phyloP scores from a whole-genome alignment of 1,139 yeast species.

The Kodamaea sp. region DNA sequence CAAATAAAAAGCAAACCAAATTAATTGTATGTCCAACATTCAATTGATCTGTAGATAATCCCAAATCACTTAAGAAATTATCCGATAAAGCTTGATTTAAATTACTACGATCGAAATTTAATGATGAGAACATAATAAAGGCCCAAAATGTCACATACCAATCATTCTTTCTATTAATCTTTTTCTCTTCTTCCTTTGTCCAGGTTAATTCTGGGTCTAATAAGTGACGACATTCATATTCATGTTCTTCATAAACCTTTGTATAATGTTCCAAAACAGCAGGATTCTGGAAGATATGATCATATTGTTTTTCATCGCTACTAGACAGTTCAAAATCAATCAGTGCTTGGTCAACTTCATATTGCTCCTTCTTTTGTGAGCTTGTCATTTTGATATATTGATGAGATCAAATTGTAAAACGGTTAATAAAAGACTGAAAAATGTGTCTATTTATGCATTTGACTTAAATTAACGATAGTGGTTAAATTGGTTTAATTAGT shows the following conservation, averaged over 20 bases:
- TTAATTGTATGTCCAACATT: conserved; percentile 48
- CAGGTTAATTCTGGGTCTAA: conserved; percentile 47
- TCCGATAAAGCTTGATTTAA: conserved; percentile 50
- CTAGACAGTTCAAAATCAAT: conserved; percentile 5
- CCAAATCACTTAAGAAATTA: conserved; percentile 41
- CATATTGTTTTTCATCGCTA: conserved; percentile 6
- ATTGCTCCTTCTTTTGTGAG: too few relatives aligned
- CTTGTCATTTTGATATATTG: too few relatives aligned
- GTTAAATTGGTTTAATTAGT: too few relatives aligned
- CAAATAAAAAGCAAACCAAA: conserved; percentile 42
- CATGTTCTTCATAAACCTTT: conserved; percentile 34
- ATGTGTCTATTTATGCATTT: too few relatives aligned
- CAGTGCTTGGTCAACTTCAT: not conserved
- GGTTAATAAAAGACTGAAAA: too few relatives aligned
- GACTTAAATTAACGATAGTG: too few relatives aligned
- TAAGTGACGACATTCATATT: conserved; percentile 43
- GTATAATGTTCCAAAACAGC: conserved; percentile 38
- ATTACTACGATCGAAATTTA: conserved; percentile 52
- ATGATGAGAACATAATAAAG: conserved; percentile 47
- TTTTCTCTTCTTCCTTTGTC: conserved; percentile 41
- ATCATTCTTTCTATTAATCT: conserved; percentile 41
- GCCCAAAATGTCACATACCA: conserved; percentile 45
- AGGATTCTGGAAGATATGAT: conserved; percentile 29
- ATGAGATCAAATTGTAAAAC: too few relatives aligned
- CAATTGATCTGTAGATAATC: conserved; percentile 44